A percentile compares a stretch with the other conserved stretches of the same genome.
These are phyloP conservation scores for Stereum hirsutum DNA, from an alignment of 1,284 basidiomycete species.

Conservation along the genomic window DNA sequence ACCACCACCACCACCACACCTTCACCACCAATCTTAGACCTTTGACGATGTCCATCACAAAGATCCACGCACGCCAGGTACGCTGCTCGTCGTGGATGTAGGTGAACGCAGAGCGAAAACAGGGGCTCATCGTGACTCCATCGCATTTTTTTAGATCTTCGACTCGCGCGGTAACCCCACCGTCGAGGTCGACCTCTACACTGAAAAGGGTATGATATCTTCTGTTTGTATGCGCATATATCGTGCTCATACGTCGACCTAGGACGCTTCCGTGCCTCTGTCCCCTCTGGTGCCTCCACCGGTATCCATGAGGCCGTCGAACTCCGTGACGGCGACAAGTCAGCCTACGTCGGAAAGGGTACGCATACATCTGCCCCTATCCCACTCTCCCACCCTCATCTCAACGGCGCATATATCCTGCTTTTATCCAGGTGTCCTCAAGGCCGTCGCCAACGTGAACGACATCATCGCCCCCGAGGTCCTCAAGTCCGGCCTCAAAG, in stretches of 20 bases:
- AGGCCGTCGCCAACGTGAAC: slow-evolving; percentile 97
- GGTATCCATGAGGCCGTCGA: slow-evolving; percentile 99
- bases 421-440: slow-evolving; percentile 77
- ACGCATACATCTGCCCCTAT: slow-evolving; percentile 9
- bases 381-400: background rate
- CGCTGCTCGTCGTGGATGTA: too few relatives aligned
- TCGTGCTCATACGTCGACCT: slow-evolving; percentile 4
- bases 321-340: slow-evolving; percentile 95
- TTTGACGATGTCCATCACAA: slow-evolving; percentile 75
- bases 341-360: slow-evolving; percentile 94
- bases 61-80: slow-evolving; percentile 86
- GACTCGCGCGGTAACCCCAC: slow-evolving; percentile 96
- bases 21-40: too few relatives aligned
- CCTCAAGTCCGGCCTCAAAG: slow-evolving; percentile 79
- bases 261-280: slow-evolving; percentile 93
- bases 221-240: slow-evolving; percentile 1
- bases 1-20: too few relatives aligned
- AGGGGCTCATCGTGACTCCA: background rate
- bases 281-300: slow-evolving; percentile 97
- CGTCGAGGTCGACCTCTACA: slow-evolving; percentile 91
- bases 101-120: background rate
- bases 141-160: slow-evolving; percentile 62
- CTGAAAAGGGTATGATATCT: slow-evolving; percentile 57
- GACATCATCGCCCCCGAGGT: slow-evolving; percentile 84
- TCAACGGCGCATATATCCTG: background rate